A percentile compares a stretch with the other conserved stretches of the same genome.
Conservation (phyloP, 768 basidiomycete genomes). For the Lepiota brunneoincarnata region DNA sequence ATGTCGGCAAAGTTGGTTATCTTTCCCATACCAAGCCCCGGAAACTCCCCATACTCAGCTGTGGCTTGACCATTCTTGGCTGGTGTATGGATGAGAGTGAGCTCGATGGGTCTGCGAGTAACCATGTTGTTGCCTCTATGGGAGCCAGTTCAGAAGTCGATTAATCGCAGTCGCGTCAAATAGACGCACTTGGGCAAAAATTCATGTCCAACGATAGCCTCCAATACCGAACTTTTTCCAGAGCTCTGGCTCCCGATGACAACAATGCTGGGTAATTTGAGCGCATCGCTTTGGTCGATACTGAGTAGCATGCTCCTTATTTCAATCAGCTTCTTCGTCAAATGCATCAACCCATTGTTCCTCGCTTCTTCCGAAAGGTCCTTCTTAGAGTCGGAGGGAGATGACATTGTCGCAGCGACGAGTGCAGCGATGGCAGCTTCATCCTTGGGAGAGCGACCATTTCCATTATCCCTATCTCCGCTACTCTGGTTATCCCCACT, state of each 20-base stretch:
- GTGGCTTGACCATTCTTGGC: conserved; percentile 49
- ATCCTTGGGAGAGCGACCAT: conserved; percentile 53
- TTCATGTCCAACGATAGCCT: conserved; percentile 96
- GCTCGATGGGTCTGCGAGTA: conserved; percentile 95
- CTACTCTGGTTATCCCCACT: conserved; percentile 28
- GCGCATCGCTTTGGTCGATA: conserved; percentile 92
- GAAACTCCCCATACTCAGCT: conserved; percentile 93
- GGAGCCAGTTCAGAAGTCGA: neutral
- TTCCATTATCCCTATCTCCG: conserved; percentile 27
- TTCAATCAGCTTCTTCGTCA: conserved; percentile 94
- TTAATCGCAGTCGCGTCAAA: neutral
- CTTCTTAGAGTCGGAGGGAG: conserved; percentile 62
- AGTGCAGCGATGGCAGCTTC: conserved; percentile 69
- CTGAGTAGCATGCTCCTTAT: conserved; percentile 92
- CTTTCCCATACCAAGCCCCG: conserved; percentile 82
- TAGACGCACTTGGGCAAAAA: conserved; percentile 91
- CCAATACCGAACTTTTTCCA: conserved; percentile 96
- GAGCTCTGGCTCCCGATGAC: conserved; percentile 98
- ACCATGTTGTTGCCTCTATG: conserved; percentile 98
- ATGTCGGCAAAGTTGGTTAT: conserved; percentile 90
- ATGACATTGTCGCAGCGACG: conserved; percentile 75
- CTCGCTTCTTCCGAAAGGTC: conserved; percentile 39
- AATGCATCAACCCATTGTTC: conserved; percentile 86
- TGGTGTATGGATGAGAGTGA: conserved; percentile 94
- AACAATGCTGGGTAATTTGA: conserved; percentile 96